A percentile compares a stretch with the other conserved stretches of the same genome.
These are phyloP conservation scores for Fonsecaea erecta DNA, from an alignment of 2,329 filamentous ascomycete species.

Conservation along the genomic window DNA sequence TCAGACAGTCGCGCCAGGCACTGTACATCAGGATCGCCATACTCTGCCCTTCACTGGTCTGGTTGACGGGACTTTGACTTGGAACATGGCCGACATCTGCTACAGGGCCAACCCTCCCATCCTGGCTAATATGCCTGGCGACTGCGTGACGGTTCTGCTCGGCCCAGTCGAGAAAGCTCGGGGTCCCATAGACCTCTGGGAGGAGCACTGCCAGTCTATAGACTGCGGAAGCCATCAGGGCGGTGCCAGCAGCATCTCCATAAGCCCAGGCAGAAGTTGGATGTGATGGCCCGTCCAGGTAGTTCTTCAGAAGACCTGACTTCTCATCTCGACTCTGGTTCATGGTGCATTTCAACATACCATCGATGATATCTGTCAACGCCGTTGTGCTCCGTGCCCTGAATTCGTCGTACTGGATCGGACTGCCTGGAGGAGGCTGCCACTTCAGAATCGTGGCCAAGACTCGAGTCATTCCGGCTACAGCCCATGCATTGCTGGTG, in stretches of 20 bases:
- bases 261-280: constrained; percentile 45
- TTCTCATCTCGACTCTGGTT: constrained; percentile 29
- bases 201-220: constrained; percentile 53
- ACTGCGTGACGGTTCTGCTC: constrained; percentile 47
- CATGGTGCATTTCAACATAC: constrained; percentile 46
- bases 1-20: constrained; percentile 25
- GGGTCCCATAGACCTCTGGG: constrained; percentile 44
- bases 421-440: constrained; percentile 38
- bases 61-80: constrained; percentile 10
- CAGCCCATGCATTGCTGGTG: constrained; percentile 54
- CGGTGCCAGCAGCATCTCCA: constrained; percentile 56
- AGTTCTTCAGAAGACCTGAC: constrained; percentile 50
- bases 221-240: constrained; percentile 50
- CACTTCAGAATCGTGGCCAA: constrained; percentile 45
- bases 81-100: constrained; percentile 29
- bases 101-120: constrained; percentile 23
- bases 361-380: constrained; percentile 43
- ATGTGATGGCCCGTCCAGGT: constrained; percentile 46
- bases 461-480: constrained; percentile 54
- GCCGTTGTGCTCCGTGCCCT: constrained; percentile 36
- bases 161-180: constrained; percentile 50
- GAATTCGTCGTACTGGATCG: constrained; percentile 33
- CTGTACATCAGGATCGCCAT: constrained; percentile 32
- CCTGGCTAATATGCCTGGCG: constrained; percentile 41
- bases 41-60: constrained; percentile 34